Evolutionary conservation across 2,329 filamentous ascomycete species (phyloP).

Genomic region (Nemania sp.): DNA sequence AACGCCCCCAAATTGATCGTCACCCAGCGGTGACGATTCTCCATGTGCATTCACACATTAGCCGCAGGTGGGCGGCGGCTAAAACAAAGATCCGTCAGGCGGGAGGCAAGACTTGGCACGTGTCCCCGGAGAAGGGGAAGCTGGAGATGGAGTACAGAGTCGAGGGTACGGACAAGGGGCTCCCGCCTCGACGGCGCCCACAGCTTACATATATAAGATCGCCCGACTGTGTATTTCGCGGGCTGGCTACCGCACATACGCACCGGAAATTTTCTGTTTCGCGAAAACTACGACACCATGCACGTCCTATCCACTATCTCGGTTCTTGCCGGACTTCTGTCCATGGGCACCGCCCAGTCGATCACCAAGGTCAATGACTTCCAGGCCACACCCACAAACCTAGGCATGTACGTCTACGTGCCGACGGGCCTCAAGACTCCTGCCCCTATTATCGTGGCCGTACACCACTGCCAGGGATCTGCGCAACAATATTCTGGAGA

Average conservation of each 20-base stretch:
- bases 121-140: constrained; percentile 20
- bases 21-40: constrained; percentile 6
- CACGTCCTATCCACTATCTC: constrained; percentile 25
- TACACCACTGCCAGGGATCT: constrained; percentile 60
- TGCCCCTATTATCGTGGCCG: constrained; percentile 53
- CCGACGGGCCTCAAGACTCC: constrained; percentile 39
- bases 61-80: constrained; percentile 22
- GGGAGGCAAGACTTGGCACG: constrained; percentile 21
- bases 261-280: neutral
- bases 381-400: constrained; percentile 38
- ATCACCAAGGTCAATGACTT: constrained; percentile 39
- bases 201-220: constrained; percentile 10
- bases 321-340: constrained; percentile 32
- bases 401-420: constrained; percentile 43
- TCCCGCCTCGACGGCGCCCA: neutral
- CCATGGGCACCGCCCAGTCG: constrained; percentile 36
- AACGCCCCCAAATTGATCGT: constrained; percentile 14
- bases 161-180: constrained; percentile 8
- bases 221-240: neutral
- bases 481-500: constrained; percentile 55
- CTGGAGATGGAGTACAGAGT: constrained; percentile 5
- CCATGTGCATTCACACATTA: constrained; percentile 17
- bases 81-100: constrained; percentile 22
- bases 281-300: constrained; percentile 17
- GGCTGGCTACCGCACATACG: neutral